Evolutionary conservation across 148 eudicot species (phyloP).

Genomic region (Salicornia ramosissima): DNA sequence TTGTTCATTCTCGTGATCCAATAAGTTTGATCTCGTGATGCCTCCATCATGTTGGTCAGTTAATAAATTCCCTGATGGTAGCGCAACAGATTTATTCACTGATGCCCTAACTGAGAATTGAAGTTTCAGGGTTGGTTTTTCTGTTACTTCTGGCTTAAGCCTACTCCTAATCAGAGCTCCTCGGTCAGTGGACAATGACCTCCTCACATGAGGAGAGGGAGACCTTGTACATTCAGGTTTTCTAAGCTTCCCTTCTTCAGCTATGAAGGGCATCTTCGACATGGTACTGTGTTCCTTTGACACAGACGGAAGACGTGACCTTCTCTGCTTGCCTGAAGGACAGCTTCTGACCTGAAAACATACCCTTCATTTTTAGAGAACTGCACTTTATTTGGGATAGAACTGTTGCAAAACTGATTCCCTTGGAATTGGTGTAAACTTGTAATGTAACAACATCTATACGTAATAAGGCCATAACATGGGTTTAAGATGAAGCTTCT

Average conservation of each 20-base stretch:
- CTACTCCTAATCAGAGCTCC: slow-evolving; percentile 55
- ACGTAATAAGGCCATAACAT: no score
- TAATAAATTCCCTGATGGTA: slow-evolving; percentile 25
- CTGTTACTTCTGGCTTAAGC: slow-evolving; percentile 51
- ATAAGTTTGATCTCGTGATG: slow-evolving; percentile 21
- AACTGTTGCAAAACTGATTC: not conserved
- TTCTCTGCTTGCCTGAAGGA: slow-evolving; percentile 73
- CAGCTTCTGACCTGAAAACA: slow-evolving; percentile 62
- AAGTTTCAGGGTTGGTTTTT: slow-evolving; percentile 32
- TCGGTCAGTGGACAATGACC: slow-evolving; percentile 87
- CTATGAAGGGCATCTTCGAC: slow-evolving; percentile 48
- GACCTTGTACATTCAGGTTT: slow-evolving; percentile 45
- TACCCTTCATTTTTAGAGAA: not conserved
- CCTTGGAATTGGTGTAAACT: no score
- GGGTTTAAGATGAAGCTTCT: no score
- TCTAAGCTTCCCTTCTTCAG: slow-evolving; percentile 53
- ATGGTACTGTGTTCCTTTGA: slow-evolving; percentile 54
- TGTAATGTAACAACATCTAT: no score
- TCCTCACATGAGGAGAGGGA: slow-evolving; percentile 78
- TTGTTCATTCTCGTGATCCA: slow-evolving; percentile 53
- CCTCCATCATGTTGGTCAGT: slow-evolving; percentile 11
- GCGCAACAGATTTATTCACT: slow-evolving; percentile 42
- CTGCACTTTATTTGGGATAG: not conserved
- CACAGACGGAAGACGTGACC: slow-evolving; percentile 47
- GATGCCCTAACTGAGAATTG: slow-evolving; percentile 51